Base-by-base conservation (phyloP, 2,329 filamentous ascomycete species). In the Elsinoe arachidis region DNA sequence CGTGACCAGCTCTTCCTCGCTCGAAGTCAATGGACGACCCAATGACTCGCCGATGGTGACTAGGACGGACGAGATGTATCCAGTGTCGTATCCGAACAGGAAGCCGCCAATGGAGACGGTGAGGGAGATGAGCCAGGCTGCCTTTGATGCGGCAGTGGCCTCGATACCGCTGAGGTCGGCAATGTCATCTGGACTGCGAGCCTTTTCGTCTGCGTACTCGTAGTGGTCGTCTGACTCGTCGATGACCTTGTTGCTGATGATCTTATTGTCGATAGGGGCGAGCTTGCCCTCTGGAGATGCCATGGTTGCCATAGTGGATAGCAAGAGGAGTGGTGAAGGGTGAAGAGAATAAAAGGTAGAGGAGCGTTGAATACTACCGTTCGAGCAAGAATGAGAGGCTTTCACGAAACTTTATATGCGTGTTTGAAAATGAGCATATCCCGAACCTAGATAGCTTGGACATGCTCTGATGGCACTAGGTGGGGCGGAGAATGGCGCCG, bases 51-150 rank as follows among this genome's bases (percentile, higher is more conserved):
- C 69, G 26, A 72, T 66, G 0, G 67, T 70, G 10, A 73, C 70
- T 11, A 73, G 63, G 1, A 73, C 69, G 2, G 68, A 68, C 11
- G 66, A 69, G 51, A 72, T 71, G 57, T 69, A 67, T 35, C 68
- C 67, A 59, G 68, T 70, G 46, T 70, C 67, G 53, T 70, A 69
- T 26, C 66, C 46, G 46, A 58, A 55, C 3, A 54, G 46, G 19
- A 41, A 23, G 37, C 47, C 56, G 35, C 69, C 76, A 43, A 70
- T 78, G 60, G 70, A 71, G 1, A 71, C 72, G 1, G 71, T 72
- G 17, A 69, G 21, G n/a, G 70, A 66, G n/a, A 72, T 70, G 12
- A 73, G 61, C 71, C 71, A 73, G 37, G 71, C 70, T 43, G 69
- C 71, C 56, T 63, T 70, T 6, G 70, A 71, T 2, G 70, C 63